These are phyloP conservation scores for Discostella pseudostelligera DNA, from an alignment of 108 stramenopile genomes.

Conservation along the genomic window DNA sequence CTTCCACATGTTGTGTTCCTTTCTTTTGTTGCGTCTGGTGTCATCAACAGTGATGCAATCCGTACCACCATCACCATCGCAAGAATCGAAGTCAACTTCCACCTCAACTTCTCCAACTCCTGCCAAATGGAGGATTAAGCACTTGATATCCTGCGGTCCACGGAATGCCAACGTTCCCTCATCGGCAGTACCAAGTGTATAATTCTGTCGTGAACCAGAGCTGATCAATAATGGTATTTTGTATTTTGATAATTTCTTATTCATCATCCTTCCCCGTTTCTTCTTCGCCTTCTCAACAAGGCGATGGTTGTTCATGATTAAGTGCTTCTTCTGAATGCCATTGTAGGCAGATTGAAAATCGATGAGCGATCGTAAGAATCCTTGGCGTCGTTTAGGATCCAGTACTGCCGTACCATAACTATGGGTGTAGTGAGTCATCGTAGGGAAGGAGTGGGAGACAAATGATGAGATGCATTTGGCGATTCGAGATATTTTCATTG, in stretches of 20 bases:
- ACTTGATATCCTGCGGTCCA: not conserved
- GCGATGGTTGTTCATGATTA: constrained; percentile 18
- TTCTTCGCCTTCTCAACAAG: not conserved
- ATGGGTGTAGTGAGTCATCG: not conserved
- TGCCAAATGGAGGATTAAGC: not conserved
- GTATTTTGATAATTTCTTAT: not conserved
- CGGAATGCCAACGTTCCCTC: not conserved
- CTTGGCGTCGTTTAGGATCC: constrained; percentile 53
- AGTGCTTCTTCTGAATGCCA: constrained; percentile 45
- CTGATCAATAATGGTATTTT: constrained; percentile 53
- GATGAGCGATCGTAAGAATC: constrained; percentile 54
- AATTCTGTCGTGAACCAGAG: constrained; percentile 65
- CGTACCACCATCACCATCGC: constrained; percentile 6
- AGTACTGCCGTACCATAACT: constrained; percentile 65
- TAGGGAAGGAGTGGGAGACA: not conserved
- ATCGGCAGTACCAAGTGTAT: constrained; percentile 47
- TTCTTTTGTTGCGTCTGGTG: constrained; percentile 21
- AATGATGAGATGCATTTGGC: not conserved
- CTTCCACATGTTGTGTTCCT: not conserved
- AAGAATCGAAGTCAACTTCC: constrained; percentile 18
- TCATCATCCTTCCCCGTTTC: constrained; percentile 11
- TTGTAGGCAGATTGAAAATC: constrained; percentile 50
- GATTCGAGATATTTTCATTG: not conserved
- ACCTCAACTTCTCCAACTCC: not conserved
- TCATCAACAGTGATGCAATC: too few species aligned